These are phyloP conservation scores for Suillus tomentosus DNA, from an alignment of 768 basidiomycete species.

Conservation along the genomic window DNA sequence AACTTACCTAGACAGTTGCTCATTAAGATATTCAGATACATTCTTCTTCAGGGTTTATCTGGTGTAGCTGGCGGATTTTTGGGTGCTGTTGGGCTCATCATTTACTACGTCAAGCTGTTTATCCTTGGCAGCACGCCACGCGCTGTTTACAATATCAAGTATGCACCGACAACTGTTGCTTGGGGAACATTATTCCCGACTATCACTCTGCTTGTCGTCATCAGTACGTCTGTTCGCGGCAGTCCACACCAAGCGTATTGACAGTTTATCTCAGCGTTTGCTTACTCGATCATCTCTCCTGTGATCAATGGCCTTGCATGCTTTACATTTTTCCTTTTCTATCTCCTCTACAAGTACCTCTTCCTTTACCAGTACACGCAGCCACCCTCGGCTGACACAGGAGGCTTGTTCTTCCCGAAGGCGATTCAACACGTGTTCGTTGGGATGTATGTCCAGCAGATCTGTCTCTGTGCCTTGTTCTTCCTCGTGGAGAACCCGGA, in stretches of 20 bases:
- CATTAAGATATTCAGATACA: constrained; percentile 48
- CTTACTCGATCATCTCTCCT: constrained; percentile 88
- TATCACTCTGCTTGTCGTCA: constrained; percentile 79
- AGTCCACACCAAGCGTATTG: constrained; percentile 10
- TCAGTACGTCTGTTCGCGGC: constrained; percentile 51
- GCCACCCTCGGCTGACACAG: constrained; percentile 71
- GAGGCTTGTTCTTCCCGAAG: constrained; percentile 93
- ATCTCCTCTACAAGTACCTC: constrained; percentile 82
- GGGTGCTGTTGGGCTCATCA: constrained; percentile 66
- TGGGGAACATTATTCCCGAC: constrained; percentile 79
- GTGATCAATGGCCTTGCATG: constrained; percentile 91
- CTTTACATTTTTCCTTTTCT: constrained; percentile 82
- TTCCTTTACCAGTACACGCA: constrained; percentile 83
- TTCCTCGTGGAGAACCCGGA: constrained; percentile 75
- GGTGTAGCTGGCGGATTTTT: constrained; percentile 82
- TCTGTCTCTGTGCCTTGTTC: constrained; percentile 86
- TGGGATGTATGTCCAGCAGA: constrained; percentile 88
- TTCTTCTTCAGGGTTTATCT: constrained; percentile 79
- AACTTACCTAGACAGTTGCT: constrained; percentile 8
- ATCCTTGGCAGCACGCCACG: constrained; percentile 89
- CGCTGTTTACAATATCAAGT: constrained; percentile 83
- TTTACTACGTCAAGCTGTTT: constrained; percentile 92
- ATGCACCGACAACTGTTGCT: constrained; percentile 59
- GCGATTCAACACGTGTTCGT: constrained; percentile 93
- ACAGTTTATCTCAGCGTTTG: constrained; percentile 47